Evolutionary conservation across 345 rosid genomes (phyloP).

Genomic region (Isatis tinctoria): DNA sequence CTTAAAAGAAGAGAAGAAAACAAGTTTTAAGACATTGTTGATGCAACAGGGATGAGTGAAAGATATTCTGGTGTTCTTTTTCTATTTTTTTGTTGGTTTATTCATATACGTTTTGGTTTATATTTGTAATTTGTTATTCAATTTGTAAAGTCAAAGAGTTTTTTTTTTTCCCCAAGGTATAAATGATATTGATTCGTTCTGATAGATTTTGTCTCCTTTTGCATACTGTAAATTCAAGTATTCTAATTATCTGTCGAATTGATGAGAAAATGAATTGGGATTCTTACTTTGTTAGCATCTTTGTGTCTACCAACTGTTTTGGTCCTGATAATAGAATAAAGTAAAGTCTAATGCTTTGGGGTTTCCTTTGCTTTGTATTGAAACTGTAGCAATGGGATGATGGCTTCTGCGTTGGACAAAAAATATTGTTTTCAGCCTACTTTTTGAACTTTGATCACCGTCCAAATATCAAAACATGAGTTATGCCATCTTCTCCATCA

Average conservation of each 20-base stretch:
- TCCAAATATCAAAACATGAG: conserved; percentile 26
- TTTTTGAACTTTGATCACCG: conserved; percentile 22
- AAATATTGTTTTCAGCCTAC: neutral
- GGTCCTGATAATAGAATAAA: neutral
- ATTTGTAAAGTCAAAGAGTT: conserved; percentile 11
- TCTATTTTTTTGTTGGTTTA: neutral
- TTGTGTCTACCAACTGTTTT: conserved; percentile 14
- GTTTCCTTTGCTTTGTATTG: conserved; percentile 27
- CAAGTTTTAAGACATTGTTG: conserved; percentile 21
- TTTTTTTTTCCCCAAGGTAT: neutral
- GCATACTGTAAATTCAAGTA: neutral
- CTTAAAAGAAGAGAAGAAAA: conserved; percentile 17
- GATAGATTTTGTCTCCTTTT: neutral
- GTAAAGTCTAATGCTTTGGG: neutral
- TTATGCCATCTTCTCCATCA: conserved; percentile 8
- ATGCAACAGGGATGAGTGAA: conserved; percentile 15
- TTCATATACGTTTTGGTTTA: conserved; percentile 23
- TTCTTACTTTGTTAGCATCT: conserved; percentile 1
- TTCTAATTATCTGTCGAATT: neutral
- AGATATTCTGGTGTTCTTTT: neutral
- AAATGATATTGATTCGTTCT: conserved; percentile 3
- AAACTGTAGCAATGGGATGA: conserved; percentile 28
- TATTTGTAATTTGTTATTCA: conserved; percentile 30
- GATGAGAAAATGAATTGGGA: neutral
- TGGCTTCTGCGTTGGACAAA: conserved; percentile 20